Evolutionary conservation across 2,329 filamentous ascomycete genomes (phyloP).

Genomic region (Simplicillium aogashimaense): DNA sequence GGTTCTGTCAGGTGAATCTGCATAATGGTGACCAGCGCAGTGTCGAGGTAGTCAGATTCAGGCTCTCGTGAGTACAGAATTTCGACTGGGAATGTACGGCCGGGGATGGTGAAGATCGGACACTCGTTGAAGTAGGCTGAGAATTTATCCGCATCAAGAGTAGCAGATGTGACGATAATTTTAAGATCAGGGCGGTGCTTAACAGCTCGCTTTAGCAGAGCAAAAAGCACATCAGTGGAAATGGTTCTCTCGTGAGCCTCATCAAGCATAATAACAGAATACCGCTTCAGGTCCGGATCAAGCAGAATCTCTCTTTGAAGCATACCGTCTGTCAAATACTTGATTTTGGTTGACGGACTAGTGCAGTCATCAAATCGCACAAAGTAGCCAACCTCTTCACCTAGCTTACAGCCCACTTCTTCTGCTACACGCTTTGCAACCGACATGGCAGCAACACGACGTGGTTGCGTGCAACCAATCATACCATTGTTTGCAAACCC

Average conservation of each 20-base stretch:
- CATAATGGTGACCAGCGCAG: conserved; percentile 93
- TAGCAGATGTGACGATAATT: conserved; percentile 93
- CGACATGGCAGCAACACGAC: conserved; percentile 94
- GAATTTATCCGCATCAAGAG: conserved; percentile 94
- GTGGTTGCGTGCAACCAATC: conserved; percentile 93
- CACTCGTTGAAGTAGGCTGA: conserved; percentile 92
- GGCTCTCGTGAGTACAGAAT: conserved; percentile 92
- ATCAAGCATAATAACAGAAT: conserved; percentile 96
- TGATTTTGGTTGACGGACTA: conserved; percentile 79
- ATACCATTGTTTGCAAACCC: conserved; percentile 82
- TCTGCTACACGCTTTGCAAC: conserved; percentile 95
- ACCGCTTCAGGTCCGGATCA: conserved; percentile 79
- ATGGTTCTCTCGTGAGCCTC: conserved; percentile 98
- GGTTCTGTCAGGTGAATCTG: conserved; percentile 94
- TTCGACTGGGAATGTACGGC: conserved; percentile 90
- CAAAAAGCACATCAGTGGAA: conserved; percentile 90
- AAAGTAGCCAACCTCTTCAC: conserved; percentile 90
- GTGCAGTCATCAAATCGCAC: conserved; percentile 97
- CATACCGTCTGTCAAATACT: conserved; percentile 99
- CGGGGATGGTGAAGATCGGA: conserved; percentile 93
- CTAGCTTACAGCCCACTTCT: conserved; percentile 85
- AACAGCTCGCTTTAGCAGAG: conserved; percentile 84
- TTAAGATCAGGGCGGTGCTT: conserved; percentile 81
- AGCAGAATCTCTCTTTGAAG: conserved; percentile 89
- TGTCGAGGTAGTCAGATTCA: conserved; percentile 90